Conservation (phyloP, 139 green algal species). For the Volvox reticuliferus region DNA sequence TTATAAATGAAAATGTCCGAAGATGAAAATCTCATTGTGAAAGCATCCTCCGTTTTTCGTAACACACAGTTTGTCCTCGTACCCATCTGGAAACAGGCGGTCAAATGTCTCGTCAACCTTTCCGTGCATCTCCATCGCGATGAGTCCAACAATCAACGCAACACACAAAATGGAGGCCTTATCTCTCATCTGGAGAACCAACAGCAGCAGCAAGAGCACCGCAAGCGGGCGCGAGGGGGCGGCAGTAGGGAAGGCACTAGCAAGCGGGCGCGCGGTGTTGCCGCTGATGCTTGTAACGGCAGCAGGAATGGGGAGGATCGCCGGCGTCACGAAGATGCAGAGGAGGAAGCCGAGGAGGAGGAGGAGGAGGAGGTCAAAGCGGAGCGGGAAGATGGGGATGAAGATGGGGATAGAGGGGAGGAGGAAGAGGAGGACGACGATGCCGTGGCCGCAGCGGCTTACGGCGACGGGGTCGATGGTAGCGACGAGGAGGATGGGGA, state of each 20-base stretch:
- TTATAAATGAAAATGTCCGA: too few relatives aligned
- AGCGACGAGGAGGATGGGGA: constrained; percentile 38
- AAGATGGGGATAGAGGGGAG: constrained; percentile 21
- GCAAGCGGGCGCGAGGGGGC: constrained; percentile 10
- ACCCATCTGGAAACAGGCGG: constrained; percentile 26
- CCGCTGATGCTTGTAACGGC: too few relatives aligned
- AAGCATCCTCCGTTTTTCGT: too few relatives aligned
- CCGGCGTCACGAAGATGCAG: not conserved
- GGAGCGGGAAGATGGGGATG: constrained; percentile 33
- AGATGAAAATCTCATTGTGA: too few relatives aligned
- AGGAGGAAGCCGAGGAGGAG: not conserved
- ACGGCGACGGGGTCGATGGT: not conserved
- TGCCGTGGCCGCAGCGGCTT: not conserved
- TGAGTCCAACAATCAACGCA: constrained; percentile 19
- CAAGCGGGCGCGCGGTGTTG: not conserved
- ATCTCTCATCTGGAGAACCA: not conserved
- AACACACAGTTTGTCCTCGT: too few relatives aligned
- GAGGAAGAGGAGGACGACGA: constrained; percentile 14
- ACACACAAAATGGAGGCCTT: not conserved
- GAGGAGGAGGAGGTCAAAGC: constrained; percentile 46
- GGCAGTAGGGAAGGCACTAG: not conserved
- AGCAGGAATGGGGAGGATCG: not conserved
- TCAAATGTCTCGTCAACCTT: constrained; percentile 88
- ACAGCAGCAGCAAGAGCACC: not conserved
- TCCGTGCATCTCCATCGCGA: constrained; percentile 44